Conservation (phyloP, 2,329 filamentous ascomycete genomes). For the Monascus ruber region DNA sequence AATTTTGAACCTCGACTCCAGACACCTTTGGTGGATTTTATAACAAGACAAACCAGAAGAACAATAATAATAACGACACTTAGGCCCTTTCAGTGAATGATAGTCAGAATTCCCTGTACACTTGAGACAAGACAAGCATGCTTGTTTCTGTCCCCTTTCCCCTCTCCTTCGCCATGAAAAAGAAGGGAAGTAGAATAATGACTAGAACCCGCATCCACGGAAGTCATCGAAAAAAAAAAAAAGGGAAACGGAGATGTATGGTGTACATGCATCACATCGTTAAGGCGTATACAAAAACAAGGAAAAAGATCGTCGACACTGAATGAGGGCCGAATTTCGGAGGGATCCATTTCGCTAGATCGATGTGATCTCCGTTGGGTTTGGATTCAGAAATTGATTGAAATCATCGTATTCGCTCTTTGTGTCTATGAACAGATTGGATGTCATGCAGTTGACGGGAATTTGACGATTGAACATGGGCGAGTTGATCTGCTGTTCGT, state of each 20-base stretch:
- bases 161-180: background rate
- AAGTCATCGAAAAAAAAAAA: conserved; percentile 3
- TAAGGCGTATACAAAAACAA: conserved; percentile 14
- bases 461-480: conserved; percentile 27
- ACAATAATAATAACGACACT: background rate
- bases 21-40: background rate
- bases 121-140: background rate
- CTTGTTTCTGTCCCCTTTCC: background rate
- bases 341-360: conserved; percentile 9
- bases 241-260: conserved; percentile 15
- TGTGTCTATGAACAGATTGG: conserved; percentile 17
- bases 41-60: background rate
- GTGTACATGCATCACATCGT: conserved; percentile 23
- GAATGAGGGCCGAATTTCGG: background rate
- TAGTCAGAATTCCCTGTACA: conserved; percentile 9
- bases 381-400: conserved; percentile 29
- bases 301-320: conserved; percentile 3
- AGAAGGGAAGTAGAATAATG: background rate
- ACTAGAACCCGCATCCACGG: conserved; percentile 3
- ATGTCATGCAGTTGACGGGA: conserved; percentile 22
- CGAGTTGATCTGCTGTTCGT: conserved; percentile 19
- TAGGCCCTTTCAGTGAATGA: background rate
- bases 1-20: conserved; percentile 12
- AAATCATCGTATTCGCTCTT: conserved; percentile 29
- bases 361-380: conserved; percentile 27